Conservation (phyloP, 345 rosid genomes). For the Ailanthus altissimus region DNA sequence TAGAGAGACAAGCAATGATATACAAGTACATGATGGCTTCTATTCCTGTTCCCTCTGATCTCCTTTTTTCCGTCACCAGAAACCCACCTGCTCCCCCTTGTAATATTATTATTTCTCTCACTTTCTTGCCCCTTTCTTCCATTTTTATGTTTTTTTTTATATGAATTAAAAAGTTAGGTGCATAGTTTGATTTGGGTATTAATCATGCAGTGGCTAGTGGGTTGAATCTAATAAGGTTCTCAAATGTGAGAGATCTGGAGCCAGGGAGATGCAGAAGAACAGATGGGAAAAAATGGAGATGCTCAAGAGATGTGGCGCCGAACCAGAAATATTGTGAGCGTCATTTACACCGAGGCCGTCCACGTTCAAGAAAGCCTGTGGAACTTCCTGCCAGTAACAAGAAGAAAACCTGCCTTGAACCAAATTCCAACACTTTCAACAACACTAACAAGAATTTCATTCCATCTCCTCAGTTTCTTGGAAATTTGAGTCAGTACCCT, state of each 20-base stretch:
- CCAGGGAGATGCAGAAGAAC: constrained; percentile 88
- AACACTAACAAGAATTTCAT: not conserved
- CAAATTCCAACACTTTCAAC: not conserved
- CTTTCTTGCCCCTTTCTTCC: not conserved
- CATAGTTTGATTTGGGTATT: not conserved
- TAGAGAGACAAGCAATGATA: constrained; percentile 84
- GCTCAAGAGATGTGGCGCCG: constrained; percentile 74
- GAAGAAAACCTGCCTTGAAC: constrained; percentile 34
- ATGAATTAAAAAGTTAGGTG: constrained; percentile 7
- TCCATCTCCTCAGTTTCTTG: constrained; percentile 14
- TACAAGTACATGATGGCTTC: constrained; percentile 85
- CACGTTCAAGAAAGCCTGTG: constrained; percentile 99
- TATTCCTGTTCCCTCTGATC: constrained; percentile 76
- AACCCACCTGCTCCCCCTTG: constrained; percentile 34
- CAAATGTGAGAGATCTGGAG: constrained; percentile 55
- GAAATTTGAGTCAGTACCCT: constrained; percentile 12
- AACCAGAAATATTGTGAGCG: constrained; percentile 85
- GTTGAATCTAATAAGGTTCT: constrained; percentile 32
- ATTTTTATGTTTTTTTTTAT: not conserved
- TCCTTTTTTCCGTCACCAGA: constrained; percentile 42
- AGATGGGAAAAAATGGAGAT: constrained; percentile 92
- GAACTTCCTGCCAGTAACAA: constrained; percentile 43
- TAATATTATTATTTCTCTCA: constrained; percentile 13
- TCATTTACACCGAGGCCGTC: constrained; percentile 84
- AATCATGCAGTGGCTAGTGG: constrained; percentile 33